Base-by-base conservation (phyloP, 106 monocot species). In the Hemerocallis citrina region DNA sequence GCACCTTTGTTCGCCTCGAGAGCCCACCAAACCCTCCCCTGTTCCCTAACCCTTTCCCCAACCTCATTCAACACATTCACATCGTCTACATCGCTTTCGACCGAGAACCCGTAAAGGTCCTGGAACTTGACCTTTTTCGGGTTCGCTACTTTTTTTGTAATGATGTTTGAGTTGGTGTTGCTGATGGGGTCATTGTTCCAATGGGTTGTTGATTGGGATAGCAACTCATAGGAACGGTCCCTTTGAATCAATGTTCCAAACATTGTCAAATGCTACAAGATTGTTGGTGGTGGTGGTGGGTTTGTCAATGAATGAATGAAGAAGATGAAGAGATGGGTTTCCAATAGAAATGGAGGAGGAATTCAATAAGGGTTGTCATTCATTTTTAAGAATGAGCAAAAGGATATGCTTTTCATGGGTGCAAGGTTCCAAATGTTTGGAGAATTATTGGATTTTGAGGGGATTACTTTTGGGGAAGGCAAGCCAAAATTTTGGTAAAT, bases 21-120 rank as follows among this genome's bases (percentile, higher is more conserved):
- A 13, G 78, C 78, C 86, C 86, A 91, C 96, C 96, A 96, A 2
- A 77, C 87, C 78, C 64, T 81, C 15, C 74, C 87, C 34, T 96
- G 96, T 55, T 74, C 57, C 70, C 81, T 84, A 34, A 91, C 79
- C 74, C 81, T 87, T 74, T 96, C 96, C 51, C 87, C 75, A 57
- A 96, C 96, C 65, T 96, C 96, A 65, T 96, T 96, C 67, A 96
- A 47, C n/a, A 91, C 79, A 79, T 96, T 96, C 34, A 88, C 91
- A 68, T 96, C 96, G 30, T 96, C 96, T 6, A 96, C 63, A 57
- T 77, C 84, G 34, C 91, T 91, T 51, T 96, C 91, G 6, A 85
- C 96, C 17, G 66, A 60, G 79, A 96, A 96, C 22, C 81, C 87
- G 44, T 96, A 96, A n/a, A 96, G 58, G 70, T 96, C 96, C 46